phyloP scores from a whole-genome alignment of 2,329 filamentous ascomycete species.

The Aspergillus brasiliensis region DNA sequence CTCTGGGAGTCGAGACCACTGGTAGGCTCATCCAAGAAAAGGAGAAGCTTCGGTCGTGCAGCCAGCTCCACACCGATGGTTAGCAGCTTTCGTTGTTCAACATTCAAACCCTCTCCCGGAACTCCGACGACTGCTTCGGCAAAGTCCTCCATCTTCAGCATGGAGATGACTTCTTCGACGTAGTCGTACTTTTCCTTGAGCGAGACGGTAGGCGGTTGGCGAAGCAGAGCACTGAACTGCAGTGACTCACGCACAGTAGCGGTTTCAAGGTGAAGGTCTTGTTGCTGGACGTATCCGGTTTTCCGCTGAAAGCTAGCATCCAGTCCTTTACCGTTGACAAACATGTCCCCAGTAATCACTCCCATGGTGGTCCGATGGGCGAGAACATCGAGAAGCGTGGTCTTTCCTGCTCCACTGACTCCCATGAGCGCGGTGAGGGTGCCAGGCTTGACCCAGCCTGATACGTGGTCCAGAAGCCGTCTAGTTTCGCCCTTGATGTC shows the following conservation, averaged over 20 bases:
- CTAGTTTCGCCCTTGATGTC: not conserved
- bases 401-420: conserved; percentile 87
- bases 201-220: conserved; percentile 73
- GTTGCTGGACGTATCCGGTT: conserved; percentile 69
- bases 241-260: conserved; percentile 85
- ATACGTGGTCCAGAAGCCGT: not conserved
- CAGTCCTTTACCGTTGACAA: conserved; percentile 70
- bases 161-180: conserved; percentile 82
- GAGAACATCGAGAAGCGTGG: conserved; percentile 81
- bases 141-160: conserved; percentile 85
- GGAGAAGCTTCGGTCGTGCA: conserved; percentile 79
- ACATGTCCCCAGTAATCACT: conserved; percentile 82
- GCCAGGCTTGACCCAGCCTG: conserved; percentile 87
- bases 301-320: conserved; percentile 52
- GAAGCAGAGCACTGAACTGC: conserved; percentile 79
- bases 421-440: conserved; percentile 89
- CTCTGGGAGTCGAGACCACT: conserved; percentile 86
- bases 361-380: conserved; percentile 84
- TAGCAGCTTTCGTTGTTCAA: conserved; percentile 69
- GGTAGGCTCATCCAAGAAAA: conserved; percentile 91
- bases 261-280: conserved; percentile 83
- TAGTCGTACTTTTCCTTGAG: conserved; percentile 77
- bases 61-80: conserved; percentile 93
- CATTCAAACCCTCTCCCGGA: conserved; percentile 71
- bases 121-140: conserved; percentile 86